phyloP scores from a whole-genome alignment of 1,284 basidiomycete species.

The Phylloboletellus chloephorus region DNA sequence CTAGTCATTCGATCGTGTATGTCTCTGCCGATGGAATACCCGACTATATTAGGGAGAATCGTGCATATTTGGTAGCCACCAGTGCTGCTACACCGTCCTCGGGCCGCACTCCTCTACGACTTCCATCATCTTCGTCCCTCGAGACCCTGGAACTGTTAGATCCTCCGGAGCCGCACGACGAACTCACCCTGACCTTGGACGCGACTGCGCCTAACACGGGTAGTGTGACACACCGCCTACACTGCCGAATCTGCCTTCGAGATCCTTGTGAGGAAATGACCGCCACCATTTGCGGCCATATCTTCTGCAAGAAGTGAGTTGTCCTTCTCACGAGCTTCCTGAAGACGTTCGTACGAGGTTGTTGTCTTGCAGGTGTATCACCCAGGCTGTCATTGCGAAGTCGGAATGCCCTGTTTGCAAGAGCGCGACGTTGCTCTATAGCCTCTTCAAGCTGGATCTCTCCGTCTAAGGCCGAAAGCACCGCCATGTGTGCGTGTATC shows the following conservation, averaged over 20 bases:
- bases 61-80: slow-evolving; percentile 29
- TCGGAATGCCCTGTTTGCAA: slow-evolving; percentile 45
- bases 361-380: slow-evolving; percentile 40
- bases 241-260: slow-evolving; percentile 42
- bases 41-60: slow-evolving; percentile 30
- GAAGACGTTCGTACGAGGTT: background rate
- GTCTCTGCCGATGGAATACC: slow-evolving; percentile 30
- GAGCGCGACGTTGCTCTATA: slow-evolving; percentile 46
- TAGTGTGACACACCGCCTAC: slow-evolving; percentile 23
- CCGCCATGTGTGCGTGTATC: background rate
- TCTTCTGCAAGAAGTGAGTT: slow-evolving; percentile 50
- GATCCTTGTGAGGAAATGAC: slow-evolving; percentile 44
- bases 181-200: background rate
- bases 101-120: slow-evolving; percentile 13
- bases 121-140: slow-evolving; percentile 18
- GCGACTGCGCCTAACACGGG: background rate
- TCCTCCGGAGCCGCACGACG: background rate
- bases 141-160: slow-evolving; percentile 9
- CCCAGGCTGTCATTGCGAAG: slow-evolving; percentile 38
- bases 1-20: slow-evolving; percentile 26
- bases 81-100: slow-evolving; percentile 26
- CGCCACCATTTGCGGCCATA: slow-evolving; percentile 52
- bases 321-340: background rate
- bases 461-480: slow-evolving; percentile 9
- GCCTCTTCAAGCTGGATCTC: slow-evolving; percentile 35